Evolutionary conservation across 768 basidiomycete species (phyloP).

Genomic region (Pleurotus giganteus): DNA sequence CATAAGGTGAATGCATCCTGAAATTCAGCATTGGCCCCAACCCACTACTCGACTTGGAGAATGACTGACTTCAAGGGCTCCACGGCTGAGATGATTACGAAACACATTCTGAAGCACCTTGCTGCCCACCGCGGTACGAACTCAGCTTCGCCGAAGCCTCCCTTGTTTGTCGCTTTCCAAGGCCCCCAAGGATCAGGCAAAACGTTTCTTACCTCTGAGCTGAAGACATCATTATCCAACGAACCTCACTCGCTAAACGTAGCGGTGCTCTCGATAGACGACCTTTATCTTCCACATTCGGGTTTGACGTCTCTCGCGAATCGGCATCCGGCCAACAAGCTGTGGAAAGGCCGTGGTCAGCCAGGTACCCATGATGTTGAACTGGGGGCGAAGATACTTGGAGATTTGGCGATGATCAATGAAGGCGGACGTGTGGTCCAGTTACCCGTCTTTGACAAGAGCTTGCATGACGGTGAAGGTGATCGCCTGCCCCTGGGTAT

Average conservation of each 20-base stretch:
- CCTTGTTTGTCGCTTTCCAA: slow-evolving; percentile 85
- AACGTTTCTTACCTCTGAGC: slow-evolving; percentile 67
- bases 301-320: slow-evolving; percentile 54
- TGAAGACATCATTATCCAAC: slow-evolving; percentile 41
- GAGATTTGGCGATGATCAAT: slow-evolving; percentile 38
- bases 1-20: too few species aligned
- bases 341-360: slow-evolving; percentile 84
- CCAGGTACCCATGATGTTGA: slow-evolving; percentile 89
- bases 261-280: slow-evolving; percentile 74
- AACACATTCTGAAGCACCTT: slow-evolving; percentile 1
- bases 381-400: slow-evolving; percentile 57
- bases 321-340: slow-evolving; percentile 53
- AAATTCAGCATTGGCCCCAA: too few species aligned
- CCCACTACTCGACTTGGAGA: too few species aligned
- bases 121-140: slow-evolving; percentile 1
- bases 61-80: background rate
- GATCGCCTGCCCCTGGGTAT: slow-evolving; percentile 60
- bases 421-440: slow-evolving; percentile 28
- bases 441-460: slow-evolving; percentile 89
- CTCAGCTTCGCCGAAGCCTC: slow-evolving; percentile 26
- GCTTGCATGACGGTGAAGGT: slow-evolving; percentile 74
- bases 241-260: slow-evolving; percentile 52
- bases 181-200: slow-evolving; percentile 96
- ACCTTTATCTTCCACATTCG: slow-evolving; percentile 80
- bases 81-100: background rate